Conservation (phyloP, 1,284 basidiomycete species). For the Meira nashicola region DNA sequence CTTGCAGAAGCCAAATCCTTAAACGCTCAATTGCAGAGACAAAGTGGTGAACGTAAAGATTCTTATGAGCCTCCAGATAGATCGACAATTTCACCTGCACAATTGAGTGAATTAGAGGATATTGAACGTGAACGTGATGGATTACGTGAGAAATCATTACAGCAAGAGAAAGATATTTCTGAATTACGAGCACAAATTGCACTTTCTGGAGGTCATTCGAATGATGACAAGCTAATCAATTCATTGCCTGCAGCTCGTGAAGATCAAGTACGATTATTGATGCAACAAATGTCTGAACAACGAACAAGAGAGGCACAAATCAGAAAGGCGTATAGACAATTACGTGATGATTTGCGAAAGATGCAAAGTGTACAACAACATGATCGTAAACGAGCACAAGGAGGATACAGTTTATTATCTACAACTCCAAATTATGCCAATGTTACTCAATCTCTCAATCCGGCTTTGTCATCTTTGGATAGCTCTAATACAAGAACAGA, state of each 20-base stretch:
- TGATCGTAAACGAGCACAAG: constrained; percentile 19
- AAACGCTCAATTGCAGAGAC: background rate
- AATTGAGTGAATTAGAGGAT: background rate
- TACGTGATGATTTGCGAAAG: constrained; percentile 40
- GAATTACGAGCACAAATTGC: constrained; percentile 11
- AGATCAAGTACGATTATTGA: constrained; percentile 19
- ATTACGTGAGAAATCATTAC: background rate
- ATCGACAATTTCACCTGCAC: background rate
- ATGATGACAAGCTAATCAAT: constrained; percentile 1
- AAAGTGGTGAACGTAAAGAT: background rate
- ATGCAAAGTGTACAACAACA: constrained; percentile 16
- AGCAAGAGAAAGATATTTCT: constrained; percentile 14
- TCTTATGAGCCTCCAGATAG: background rate
- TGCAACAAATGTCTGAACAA: constrained; percentile 25
- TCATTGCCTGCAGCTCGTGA: constrained; percentile 3
- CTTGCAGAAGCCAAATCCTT: background rate
- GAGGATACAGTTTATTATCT: constrained; percentile 4
- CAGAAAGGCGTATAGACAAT: constrained; percentile 31
- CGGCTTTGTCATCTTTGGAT: background rate
- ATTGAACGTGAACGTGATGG: constrained; percentile 5
- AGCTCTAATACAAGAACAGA: background rate
- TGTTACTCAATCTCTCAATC: background rate
- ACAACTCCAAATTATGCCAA: background rate
- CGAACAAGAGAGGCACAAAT: constrained; percentile 34
- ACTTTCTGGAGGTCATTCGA: background rate